Evolutionary conservation across 257 asterid genomes (phyloP).

Genomic region (Solanum lycopersicoides): DNA sequence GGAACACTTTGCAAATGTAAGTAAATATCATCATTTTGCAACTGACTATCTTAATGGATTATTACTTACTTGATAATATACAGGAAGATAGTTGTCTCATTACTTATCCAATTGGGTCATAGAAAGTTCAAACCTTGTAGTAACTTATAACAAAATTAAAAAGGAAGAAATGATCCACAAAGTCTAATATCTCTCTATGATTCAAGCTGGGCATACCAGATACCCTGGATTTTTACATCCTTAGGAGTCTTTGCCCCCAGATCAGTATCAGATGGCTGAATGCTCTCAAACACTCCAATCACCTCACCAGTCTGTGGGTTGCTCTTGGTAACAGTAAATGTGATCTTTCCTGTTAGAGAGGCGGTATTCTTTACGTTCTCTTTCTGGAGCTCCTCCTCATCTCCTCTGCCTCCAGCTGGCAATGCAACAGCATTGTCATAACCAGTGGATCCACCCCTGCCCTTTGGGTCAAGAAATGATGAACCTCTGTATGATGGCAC

Average conservation of each 20-base stretch:
- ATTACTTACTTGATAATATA: slow-evolving; percentile 13
- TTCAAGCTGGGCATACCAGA: slow-evolving; percentile 97
- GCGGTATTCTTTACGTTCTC: slow-evolving; percentile 77
- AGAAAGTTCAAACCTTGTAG: slow-evolving; percentile 17
- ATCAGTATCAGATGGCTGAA: slow-evolving; percentile 97
- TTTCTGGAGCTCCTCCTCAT: slow-evolving; percentile 88
- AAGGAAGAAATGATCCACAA: slow-evolving; percentile 15
- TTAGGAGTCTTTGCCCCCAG: slow-evolving; percentile 91
- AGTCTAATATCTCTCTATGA: slow-evolving; percentile 13
- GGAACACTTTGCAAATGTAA: not conserved
- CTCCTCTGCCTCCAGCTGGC: slow-evolving; percentile 99
- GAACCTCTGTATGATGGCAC: slow-evolving; percentile 98
- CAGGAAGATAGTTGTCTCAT: slow-evolving; percentile 25
- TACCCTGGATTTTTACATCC: slow-evolving; percentile 91
- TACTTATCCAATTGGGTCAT: slow-evolving; percentile 17
- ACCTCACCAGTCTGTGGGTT: slow-evolving; percentile 95
- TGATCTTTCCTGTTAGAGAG: slow-evolving; percentile 65
- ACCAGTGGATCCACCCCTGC: slow-evolving; percentile 96
- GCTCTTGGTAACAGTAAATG: slow-evolving; percentile 66
- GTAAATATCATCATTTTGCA: not conserved
- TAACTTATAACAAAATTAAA: slow-evolving; percentile 30
- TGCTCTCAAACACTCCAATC: slow-evolving; percentile 91
- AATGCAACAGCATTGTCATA: slow-evolving; percentile 94
- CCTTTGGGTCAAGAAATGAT: slow-evolving; percentile 99
- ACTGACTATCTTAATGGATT: not conserved